Conservation (phyloP, 1,284 basidiomycete species). For the Pyrrhoderma noxium region DNA sequence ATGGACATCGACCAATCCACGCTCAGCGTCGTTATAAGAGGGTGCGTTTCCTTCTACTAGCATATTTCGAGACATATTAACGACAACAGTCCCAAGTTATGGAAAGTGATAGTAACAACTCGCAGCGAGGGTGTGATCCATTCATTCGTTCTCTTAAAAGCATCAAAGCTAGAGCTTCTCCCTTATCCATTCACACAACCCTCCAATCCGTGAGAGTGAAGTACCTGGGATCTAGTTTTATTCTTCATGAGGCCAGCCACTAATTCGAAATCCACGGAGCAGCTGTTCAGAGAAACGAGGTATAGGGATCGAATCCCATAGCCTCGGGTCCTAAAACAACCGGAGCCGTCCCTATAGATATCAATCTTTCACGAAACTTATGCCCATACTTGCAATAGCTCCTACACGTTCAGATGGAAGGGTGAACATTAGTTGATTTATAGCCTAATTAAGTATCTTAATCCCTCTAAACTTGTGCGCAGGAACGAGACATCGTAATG, state of each 20-base stretch:
- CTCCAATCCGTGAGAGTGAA: slow-evolving; percentile 13
- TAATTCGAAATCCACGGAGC: slow-evolving; percentile 5
- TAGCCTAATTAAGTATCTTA: too few species aligned
- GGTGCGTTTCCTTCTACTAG: slow-evolving; percentile 11
- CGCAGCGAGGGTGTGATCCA: slow-evolving; percentile 4
- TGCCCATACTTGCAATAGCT: too few species aligned
- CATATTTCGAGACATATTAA: slow-evolving; percentile 9
- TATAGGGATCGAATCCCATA: slow-evolving; percentile 13
- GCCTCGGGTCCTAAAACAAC: slow-evolving; percentile 15
- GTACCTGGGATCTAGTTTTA: slow-evolving; percentile 8
- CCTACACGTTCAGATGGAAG: too few species aligned
- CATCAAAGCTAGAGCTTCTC: slow-evolving; percentile 7
- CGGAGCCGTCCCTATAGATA: slow-evolving; percentile 5
- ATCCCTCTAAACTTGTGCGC: too few species aligned
- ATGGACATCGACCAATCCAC: slow-evolving; percentile 35
- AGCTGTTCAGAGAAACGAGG: slow-evolving; percentile 9
- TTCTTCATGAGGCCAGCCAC: slow-evolving; percentile 8
- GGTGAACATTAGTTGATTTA: too few species aligned
- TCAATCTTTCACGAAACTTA: too few species aligned
- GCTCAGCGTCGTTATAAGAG: slow-evolving; percentile 45
- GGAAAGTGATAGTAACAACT: slow-evolving; percentile 6
- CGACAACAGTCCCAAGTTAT: slow-evolving; percentile 6
- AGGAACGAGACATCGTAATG: too few species aligned
- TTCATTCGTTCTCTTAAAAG: slow-evolving; percentile 6
- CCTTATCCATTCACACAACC: slow-evolving; percentile 18